These are phyloP conservation scores for Annona cherimola DNA, from an alignment of 164 flowering plant species.

Conservation along the genomic window DNA sequence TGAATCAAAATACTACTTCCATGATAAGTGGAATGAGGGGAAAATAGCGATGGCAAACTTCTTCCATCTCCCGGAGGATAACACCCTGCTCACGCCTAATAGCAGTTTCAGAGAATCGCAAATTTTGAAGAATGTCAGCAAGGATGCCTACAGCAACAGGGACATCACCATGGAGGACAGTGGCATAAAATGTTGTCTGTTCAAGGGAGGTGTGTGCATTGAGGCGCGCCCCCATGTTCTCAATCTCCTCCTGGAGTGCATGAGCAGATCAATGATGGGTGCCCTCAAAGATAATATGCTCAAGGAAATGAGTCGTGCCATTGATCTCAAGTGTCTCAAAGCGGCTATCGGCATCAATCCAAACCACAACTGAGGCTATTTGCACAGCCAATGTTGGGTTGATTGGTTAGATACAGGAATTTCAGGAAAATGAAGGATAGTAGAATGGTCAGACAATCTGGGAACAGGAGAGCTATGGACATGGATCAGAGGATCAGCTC, in stretches of 20 bases:
- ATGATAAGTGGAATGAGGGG: neutral
- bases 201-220: slow-evolving; percentile 86
- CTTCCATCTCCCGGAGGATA: slow-evolving; percentile 76
- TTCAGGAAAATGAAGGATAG: slow-evolving; percentile 13
- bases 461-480: slow-evolving; percentile 6
- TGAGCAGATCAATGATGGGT: slow-evolving; percentile 47
- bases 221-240: slow-evolving; percentile 83
- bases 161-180: slow-evolving; percentile 59
- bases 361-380: slow-evolving; percentile 80
- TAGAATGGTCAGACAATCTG: slow-evolving; percentile 3
- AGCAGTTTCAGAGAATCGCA: slow-evolving; percentile 44
- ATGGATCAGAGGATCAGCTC: slow-evolving; percentile 6
- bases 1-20: neutral
- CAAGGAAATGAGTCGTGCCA: slow-evolving; percentile 83
- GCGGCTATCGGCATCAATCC: slow-evolving; percentile 84
- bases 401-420: slow-evolving; percentile 61
- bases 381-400: slow-evolving; percentile 32
- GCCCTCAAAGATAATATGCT: slow-evolving; percentile 87
- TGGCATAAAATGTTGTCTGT: slow-evolving; percentile 82
- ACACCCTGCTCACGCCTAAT: slow-evolving; percentile 63
- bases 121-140: slow-evolving; percentile 77
- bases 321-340: slow-evolving; percentile 69
- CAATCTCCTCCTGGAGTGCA: slow-evolving; percentile 70
- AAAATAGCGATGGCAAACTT: slow-evolving; percentile 29
- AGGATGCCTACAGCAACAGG: slow-evolving; percentile 54